Evolutionary conservation across 1,284 basidiomycete species (phyloP), one percentile per base, ranked within the genome.

Genomic region (Fistulina hepatica): DNA sequence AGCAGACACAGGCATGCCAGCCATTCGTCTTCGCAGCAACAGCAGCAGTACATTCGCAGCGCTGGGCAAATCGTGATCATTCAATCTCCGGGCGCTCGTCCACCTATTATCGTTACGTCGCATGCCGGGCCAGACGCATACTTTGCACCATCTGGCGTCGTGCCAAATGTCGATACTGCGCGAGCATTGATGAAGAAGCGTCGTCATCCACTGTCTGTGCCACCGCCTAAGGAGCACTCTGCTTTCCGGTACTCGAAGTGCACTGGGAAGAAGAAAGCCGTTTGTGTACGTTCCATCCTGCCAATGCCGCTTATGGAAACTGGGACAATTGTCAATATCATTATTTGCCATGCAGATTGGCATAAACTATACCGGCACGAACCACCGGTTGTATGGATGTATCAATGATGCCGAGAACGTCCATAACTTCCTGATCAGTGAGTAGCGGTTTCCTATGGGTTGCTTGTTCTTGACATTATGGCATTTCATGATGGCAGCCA

Each of bases 401-500:
- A 71, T 90, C 49, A 92, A 92, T 49, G 90, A 94, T 53, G 82
- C 80, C 8, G 66, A 62, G 45, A 78, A 80, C 46, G 70, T 92
- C 33, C 67, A 70, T 37, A 57, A 66, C 10, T 91, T 88, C 62
- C 63, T 91, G 21, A 73, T 73, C 34, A 59, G 82, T 85, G 44
- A 42, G 79, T 56, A 12, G 17, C 6, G 23, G 35, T 36, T 16
- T 38, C 12, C 20, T n/a, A 5, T 32, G 20, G 20, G n/a, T 27
- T 30, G 8, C 26, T 19, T 9, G 2, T 8, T 15, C 5, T 7
- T 33, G 16, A 17, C 13, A 12, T 34, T 39, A 13, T 30, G 21
- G 20, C 20, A 12, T 20, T 17, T n/a, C n/a, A n/a, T n/a, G n/a
- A n/a, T n/a, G n/a, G n/a, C n/a, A n/a, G n/a, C 40, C 77, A 78